Evolutionary conservation across 108 stramenopile genomes (phyloP).

Genomic region (Fistulifera solaris): DNA sequence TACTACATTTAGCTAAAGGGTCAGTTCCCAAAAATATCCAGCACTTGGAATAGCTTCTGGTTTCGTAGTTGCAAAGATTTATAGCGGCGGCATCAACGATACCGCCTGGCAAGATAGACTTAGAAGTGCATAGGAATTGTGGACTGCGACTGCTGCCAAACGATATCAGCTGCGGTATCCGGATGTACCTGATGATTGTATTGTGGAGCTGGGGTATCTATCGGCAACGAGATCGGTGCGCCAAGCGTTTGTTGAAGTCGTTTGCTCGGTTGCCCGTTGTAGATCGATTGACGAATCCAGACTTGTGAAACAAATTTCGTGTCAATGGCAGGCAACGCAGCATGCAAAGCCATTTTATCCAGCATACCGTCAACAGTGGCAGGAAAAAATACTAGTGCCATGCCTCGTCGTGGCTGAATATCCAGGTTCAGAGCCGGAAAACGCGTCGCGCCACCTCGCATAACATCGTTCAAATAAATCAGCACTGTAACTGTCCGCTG

Average conservation of each 20-base stretch:
- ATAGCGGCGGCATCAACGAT: not conserved
- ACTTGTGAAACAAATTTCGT: conserved; percentile 95
- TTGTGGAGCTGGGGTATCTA: too few relatives aligned
- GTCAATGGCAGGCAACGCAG: conserved; percentile 81
- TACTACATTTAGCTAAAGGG: not conserved
- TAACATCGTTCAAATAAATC: conserved; percentile 93
- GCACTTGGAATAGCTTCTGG: not conserved
- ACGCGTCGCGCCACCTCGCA: conserved; percentile 75
- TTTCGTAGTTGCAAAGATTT: not conserved
- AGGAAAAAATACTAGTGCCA: conserved; percentile 95
- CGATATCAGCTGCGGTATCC: not conserved
- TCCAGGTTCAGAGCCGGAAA: conserved; percentile 81
- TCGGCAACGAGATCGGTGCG: conserved; percentile 22
- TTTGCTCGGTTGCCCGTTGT: conserved; percentile 69
- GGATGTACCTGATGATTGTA: not conserved
- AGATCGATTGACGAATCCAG: conserved; percentile 87
- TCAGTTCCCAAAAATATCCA: not conserved
- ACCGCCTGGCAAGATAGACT: not conserved
- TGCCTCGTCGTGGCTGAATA: conserved; percentile 68
- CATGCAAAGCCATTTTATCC: conserved; percentile 86
- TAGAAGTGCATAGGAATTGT: not conserved
- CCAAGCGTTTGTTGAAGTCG: conserved; percentile 56
- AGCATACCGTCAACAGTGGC: conserved; percentile 84
- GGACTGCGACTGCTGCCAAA: not conserved
- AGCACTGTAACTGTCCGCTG: conserved; percentile 90